phyloP scores from a whole-genome alignment of 148 eudicot genomes.

The Drosera capensis region DNA sequence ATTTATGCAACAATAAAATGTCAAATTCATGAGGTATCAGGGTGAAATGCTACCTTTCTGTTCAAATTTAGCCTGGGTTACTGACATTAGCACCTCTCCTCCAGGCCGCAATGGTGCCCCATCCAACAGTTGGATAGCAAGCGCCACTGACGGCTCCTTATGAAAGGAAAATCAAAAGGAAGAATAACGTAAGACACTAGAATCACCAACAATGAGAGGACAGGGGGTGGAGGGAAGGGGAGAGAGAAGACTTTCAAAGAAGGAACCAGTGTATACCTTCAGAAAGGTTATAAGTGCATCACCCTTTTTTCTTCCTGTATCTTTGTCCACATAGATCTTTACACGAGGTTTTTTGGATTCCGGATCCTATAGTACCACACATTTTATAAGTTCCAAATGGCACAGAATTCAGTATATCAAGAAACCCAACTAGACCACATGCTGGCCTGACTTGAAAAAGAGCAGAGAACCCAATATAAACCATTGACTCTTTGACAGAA shows the following conservation, averaged over 20 bases:
- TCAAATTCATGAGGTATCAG: background rate
- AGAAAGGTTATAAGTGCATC: conserved; percentile 90
- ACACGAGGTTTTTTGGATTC: conserved; percentile 90
- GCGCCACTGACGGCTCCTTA: conserved; percentile 90
- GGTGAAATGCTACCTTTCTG: conserved; percentile 67
- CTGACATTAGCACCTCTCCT: conserved; percentile 67
- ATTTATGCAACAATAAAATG: background rate
- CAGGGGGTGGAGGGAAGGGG: background rate
- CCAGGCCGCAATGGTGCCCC: conserved; percentile 78
- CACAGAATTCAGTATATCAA: too few species aligned
- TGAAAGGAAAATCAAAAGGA: background rate
- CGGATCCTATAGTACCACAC: conserved; percentile 62
- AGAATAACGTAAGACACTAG: background rate
- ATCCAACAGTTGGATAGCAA: conserved; percentile 78
- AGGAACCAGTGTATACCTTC: too few species aligned
- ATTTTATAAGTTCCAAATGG: too few species aligned
- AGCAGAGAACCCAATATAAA: too few species aligned
- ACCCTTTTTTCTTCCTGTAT: conserved; percentile 85
- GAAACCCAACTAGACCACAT: too few species aligned
- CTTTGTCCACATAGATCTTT: conserved; percentile 83
- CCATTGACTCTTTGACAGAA: too few species aligned
- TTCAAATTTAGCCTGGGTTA: conserved; percentile 79
- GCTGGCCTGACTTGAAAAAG: too few species aligned
- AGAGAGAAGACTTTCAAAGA: too few species aligned
- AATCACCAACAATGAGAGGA: background rate